Evolutionary conservation across 495 filamentous ascomycete genomes (phyloP).

Genomic region (Penicillium paradoxum): DNA sequence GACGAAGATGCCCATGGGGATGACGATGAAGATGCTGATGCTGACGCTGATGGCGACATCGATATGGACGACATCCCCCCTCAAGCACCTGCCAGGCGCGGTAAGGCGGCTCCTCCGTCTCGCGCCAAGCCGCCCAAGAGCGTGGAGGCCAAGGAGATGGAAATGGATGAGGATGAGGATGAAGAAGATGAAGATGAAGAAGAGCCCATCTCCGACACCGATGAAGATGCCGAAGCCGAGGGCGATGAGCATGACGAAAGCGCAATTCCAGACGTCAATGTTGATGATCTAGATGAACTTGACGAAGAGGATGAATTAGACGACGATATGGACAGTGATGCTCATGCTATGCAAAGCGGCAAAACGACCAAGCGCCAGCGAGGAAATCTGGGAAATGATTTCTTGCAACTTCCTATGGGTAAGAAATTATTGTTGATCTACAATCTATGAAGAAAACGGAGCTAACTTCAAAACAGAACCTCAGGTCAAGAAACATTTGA

Average conservation of each 20-base stretch:
- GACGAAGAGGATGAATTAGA: slow-evolving; percentile 58
- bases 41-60: slow-evolving; percentile 50
- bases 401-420: slow-evolving; percentile 85
- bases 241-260: slow-evolving; percentile 48
- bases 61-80: slow-evolving; percentile 53
- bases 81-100: slow-evolving; percentile 34
- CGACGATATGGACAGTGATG: slow-evolving; percentile 63
- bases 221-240: slow-evolving; percentile 49
- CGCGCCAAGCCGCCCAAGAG: slow-evolving; percentile 40
- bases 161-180: slow-evolving; percentile 44
- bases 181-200: slow-evolving; percentile 52
- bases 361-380: slow-evolving; percentile 87
- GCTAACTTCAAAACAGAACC: slow-evolving; percentile 57
- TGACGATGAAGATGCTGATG: slow-evolving; percentile 47
- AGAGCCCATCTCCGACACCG: slow-evolving; percentile 46
- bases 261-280: slow-evolving; percentile 34
- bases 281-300: slow-evolving; percentile 40
- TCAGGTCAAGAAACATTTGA: slow-evolving; percentile 87
- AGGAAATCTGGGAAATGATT: slow-evolving; percentile 62
- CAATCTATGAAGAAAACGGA: not conserved
- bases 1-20: slow-evolving; percentile 58
- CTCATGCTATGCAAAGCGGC: slow-evolving; percentile 57
- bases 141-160: slow-evolving; percentile 59
- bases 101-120: slow-evolving; percentile 27
- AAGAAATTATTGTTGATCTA: slow-evolving; percentile 15